Base-by-base conservation (phyloP, 164 flowering plant species). In the Tinospora cordifolia region DNA sequence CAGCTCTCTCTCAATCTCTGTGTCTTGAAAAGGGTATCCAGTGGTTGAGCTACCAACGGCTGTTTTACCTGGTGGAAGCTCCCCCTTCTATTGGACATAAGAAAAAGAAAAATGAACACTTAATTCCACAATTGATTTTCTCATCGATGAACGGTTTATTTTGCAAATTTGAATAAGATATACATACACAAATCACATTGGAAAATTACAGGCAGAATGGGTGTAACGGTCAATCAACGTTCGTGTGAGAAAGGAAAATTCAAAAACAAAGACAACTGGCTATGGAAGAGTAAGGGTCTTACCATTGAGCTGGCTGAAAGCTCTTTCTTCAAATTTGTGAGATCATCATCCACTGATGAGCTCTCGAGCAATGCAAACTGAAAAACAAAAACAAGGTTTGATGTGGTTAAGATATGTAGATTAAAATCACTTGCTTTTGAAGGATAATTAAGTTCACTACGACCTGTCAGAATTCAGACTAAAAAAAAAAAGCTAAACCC, bases 311-410 rank as follows among this genome's bases (percentile, higher is more conserved):
- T 83, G 70, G 93, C 97, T 47, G 96, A 81, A 38, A 90, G 64
- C 71, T 90, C 97, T 79, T 85, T 89, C 83, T 90, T 92, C 81
- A 94, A 79, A 69, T 72, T 78, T 62, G 84, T 89, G 57, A 94
- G 87, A 75, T 94, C 97, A 71, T 91, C 97, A 75, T 94, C 98
- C 40, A 92, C 97, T 22, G 97, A 92, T 25, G 97, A 82, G 68
- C 81, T 81, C 79, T 94, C 98, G 26, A 94, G 81, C 75, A 90
- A 70, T 13, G 97, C 95, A 87, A 94, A 94, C 98, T 94, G 86
- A 70, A 65, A 68, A 68, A 67, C 10, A 13, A 4, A 47, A 44
- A 67, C 30, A 62, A 24, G 26, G 59, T 62, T 46, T 6, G 24
- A 62, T 30, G 47, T 39, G 10, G 21, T 38, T 70, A 66, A 25